Conservation (phyloP, 306 rosid genomes). For the Cucurbita argyrosperma region DNA sequence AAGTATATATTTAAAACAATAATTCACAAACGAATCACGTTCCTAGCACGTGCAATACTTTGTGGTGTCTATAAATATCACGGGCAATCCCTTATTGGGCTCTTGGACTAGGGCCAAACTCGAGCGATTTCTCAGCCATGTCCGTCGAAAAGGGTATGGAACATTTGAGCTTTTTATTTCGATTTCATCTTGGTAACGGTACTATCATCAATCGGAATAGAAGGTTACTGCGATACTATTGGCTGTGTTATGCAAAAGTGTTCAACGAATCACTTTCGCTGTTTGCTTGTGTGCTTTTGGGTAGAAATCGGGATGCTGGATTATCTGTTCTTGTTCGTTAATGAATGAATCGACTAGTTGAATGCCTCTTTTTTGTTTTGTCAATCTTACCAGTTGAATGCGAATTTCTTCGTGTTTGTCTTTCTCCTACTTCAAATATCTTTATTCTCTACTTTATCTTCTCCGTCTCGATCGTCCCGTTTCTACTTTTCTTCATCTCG, state of each 20-base stretch:
- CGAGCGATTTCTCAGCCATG: conserved; percentile 3
- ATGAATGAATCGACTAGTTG: not conserved
- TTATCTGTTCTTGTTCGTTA: too few relatives aligned
- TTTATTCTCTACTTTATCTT: not conserved
- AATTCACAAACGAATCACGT: not conserved
- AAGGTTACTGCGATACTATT: too few relatives aligned
- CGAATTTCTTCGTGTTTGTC: not conserved
- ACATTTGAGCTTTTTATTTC: not conserved
- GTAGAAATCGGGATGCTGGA: too few relatives aligned
- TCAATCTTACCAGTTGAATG: not conserved
- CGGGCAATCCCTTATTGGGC: not conserved
- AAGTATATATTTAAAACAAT: too few relatives aligned
- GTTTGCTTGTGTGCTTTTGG: too few relatives aligned
- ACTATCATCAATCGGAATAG: not conserved
- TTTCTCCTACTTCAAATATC: not conserved
- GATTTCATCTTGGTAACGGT: not conserved
- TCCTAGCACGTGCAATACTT: not conserved
- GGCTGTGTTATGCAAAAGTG: too few relatives aligned
- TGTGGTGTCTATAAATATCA: not conserved
- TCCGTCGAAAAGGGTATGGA: not conserved
- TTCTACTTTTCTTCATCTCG: conserved; percentile 3
- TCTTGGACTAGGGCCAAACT: conserved; percentile 23
- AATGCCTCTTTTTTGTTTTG: not conserved
- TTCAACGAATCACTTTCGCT: too few relatives aligned
- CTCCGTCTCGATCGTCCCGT: not conserved